Evolutionary conservation across 176 grass and related monocot genomes (phyloP), one percentile per base, ranked within the genome.

Genomic region (Triticum timopheevii): DNA sequence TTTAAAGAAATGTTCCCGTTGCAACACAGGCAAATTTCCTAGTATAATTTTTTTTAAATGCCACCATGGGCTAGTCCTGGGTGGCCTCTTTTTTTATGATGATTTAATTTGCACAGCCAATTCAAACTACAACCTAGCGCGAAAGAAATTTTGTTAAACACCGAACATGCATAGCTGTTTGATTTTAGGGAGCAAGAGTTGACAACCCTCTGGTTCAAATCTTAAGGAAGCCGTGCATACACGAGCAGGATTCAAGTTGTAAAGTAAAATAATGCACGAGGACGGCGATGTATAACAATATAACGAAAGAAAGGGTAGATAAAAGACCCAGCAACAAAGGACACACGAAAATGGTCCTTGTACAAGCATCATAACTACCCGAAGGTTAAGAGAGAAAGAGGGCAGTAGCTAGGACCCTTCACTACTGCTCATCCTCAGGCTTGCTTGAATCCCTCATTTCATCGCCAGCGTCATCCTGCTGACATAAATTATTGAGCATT

Each of bases 371-470:
- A 91, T 23, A 69, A 82, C 82, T 88, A 85, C 71, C 86, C 63
- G 35, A 64, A 64, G 78, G 61, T 78, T 82, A 78, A 81, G 86
- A 54, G 49, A 79, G 3, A 36, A 27, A 34, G 23, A 88, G 22
- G 49, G 62, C 36, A 54, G 63, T 81, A 69, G 66, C 85, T 79
- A 77, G 77, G 78, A 88, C 73, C 52, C 45, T 80, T 86, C 25
- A 79, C 83, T 87, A 92, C 54, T 96, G 71, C 82, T 92, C 88
- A 64, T 94, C 92, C 7, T 94, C 89, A 6, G 89, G 89, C 80
- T 97, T 96, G 87, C 31, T 93, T 49, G 92, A 77, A 81, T 99
- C 94, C 88, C 88, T 94, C 90, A 95, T 97, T 85, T 97, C 97
- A 58, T 97, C 94, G 5, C 83, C 83, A 9, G 85, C 94, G 61